These are phyloP conservation scores for Sutorius australiensis DNA, from an alignment of 768 basidiomycete species.

Conservation along the genomic window DNA sequence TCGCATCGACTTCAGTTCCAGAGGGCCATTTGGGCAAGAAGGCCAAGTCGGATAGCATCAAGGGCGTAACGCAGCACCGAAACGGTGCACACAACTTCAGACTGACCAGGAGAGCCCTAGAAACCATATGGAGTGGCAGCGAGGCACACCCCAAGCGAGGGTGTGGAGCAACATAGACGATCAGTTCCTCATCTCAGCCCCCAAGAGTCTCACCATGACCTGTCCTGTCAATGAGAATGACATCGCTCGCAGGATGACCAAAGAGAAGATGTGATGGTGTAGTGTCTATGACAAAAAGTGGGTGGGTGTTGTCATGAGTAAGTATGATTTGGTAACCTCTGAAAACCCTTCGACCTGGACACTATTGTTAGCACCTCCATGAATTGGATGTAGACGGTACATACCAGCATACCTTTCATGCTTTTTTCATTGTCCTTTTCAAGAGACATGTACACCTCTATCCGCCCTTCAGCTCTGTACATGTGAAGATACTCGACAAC, in stretches of 20 bases:
- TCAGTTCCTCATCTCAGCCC: too few relatives aligned
- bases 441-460: constrained; percentile 80
- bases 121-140: background rate
- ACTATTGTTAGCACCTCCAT: constrained; percentile 9
- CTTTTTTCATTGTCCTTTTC: constrained; percentile 50
- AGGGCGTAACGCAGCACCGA: too few relatives aligned
- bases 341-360: constrained; percentile 70
- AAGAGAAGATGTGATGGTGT: constrained; percentile 20
- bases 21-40: too few relatives aligned
- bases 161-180: constrained; percentile 75
- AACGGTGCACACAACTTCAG: too few relatives aligned
- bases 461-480: constrained; percentile 75
- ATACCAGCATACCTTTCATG: constrained; percentile 73
- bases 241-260: constrained; percentile 15
- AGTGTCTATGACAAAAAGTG: constrained; percentile 40
- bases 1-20: too few relatives aligned
- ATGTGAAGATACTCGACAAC: constrained; percentile 80
- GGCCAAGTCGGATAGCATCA: too few relatives aligned
- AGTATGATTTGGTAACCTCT: constrained; percentile 68
- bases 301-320: constrained; percentile 45
- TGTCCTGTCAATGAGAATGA: constrained; percentile 21
- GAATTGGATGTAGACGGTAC: constrained; percentile 24
- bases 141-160: constrained; percentile 40
- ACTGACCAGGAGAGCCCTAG: too few relatives aligned
- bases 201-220: constrained; percentile 16